phyloP scores from a whole-genome alignment of 1,139 yeast species.

The Suhomyces kunorum region DNA sequence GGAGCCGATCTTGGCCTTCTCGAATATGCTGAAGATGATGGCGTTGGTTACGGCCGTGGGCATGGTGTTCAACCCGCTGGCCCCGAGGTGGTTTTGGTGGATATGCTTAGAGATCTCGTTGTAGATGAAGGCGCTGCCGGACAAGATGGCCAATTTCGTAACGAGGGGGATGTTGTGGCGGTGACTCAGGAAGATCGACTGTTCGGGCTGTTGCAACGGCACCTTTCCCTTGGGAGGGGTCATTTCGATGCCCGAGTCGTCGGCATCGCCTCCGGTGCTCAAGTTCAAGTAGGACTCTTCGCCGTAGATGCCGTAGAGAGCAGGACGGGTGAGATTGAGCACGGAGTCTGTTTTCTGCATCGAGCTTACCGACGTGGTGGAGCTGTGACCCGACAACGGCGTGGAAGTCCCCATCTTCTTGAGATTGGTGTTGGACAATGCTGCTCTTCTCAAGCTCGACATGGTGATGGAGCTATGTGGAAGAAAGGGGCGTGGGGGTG shows the following conservation, averaged over 20 bases:
- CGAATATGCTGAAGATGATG: conserved; percentile 34
- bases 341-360: conserved; percentile 48
- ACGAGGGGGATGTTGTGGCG: conserved; percentile 15
- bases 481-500: not conserved
- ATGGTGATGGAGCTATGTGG: conserved; percentile 10
- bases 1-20: conserved; percentile 28
- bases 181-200: not conserved
- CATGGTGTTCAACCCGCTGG: conserved; percentile 11
- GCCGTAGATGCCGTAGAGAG: conserved; percentile 51
- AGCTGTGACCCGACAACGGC: conserved; percentile 10
- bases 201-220: not conserved
- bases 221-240: conserved; percentile 1
- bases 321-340: conserved; percentile 50
- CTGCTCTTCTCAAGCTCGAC: conserved; percentile 25
- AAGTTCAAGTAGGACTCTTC: conserved; percentile 37
- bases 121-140: conserved; percentile 49
- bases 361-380: conserved; percentile 17
- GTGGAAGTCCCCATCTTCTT: conserved; percentile 14
- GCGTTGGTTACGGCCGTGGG: conserved; percentile 34
- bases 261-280: conserved; percentile 19
- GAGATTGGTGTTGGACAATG: conserved; percentile 23
- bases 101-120: conserved; percentile 53
- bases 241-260: conserved; percentile 8
- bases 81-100: conserved; percentile 45
- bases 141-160: conserved; percentile 35